Conservation (phyloP, 2,329 filamentous ascomycete genomes). For the Neopestalotiopsis clavispora region DNA sequence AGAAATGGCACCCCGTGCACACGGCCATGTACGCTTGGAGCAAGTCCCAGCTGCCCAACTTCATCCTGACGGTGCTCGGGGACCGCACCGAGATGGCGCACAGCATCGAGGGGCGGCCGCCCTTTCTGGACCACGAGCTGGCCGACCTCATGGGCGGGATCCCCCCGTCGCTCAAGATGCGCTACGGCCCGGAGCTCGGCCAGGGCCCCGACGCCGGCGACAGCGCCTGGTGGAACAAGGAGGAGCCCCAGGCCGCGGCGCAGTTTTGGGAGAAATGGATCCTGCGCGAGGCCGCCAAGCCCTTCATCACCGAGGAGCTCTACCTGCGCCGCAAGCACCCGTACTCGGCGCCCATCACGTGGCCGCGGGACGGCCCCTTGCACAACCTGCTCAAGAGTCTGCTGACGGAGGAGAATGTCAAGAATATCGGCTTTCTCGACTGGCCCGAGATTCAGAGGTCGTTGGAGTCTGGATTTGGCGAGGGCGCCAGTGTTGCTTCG, state of each 20-base stretch:
- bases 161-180: conserved; percentile 24
- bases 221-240: conserved; percentile 17
- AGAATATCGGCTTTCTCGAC: conserved; percentile 45
- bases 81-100: conserved; percentile 28
- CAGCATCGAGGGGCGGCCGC: conserved; percentile 25
- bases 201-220: conserved; percentile 14
- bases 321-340: conserved; percentile 55
- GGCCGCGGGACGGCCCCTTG: conserved; percentile 46
- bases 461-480: conserved; percentile 44
- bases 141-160: conserved; percentile 22
- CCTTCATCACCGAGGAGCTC: conserved; percentile 44
- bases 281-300: conserved; percentile 23
- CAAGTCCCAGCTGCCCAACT: conserved; percentile 20
- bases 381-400: conserved; percentile 38
- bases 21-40: conserved; percentile 23
- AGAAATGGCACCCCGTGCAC: conserved; percentile 24
- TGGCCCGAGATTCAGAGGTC: conserved; percentile 39
- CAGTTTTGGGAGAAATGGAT: conserved; percentile 28
- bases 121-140: conserved; percentile 26
- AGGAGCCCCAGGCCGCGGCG: conserved; percentile 2
- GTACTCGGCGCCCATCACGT: conserved; percentile 49
- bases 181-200: conserved; percentile 18
- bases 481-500: conserved; percentile 35
- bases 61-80: conserved; percentile 22
- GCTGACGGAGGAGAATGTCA: conserved; percentile 41